phyloP scores from a whole-genome alignment of 2,329 filamentous ascomycete species.

The Penicillium occitanis region DNA sequence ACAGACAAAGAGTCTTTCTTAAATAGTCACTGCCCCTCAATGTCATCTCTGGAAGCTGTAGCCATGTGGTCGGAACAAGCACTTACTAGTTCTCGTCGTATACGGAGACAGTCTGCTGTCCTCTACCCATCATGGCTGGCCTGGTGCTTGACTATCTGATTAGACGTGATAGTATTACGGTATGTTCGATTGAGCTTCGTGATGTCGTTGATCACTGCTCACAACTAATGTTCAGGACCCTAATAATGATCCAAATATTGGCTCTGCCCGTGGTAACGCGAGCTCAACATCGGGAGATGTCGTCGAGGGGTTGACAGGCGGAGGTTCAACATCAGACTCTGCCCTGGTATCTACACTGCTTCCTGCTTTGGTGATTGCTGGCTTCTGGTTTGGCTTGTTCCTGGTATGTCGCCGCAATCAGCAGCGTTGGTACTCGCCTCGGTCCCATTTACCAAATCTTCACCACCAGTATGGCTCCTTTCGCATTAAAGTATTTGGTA shows the following conservation, averaged over 20 bases:
- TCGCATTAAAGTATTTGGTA: conserved; percentile 17
- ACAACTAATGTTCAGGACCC: conserved; percentile 31
- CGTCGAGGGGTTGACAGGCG: conserved; percentile 28
- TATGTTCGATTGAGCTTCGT: not conserved
- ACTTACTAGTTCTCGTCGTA: not conserved
- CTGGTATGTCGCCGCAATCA: conserved; percentile 48
- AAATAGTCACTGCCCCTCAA: conserved; percentile 7
- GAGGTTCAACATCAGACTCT: conserved; percentile 51
- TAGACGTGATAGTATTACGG: conserved; percentile 17
- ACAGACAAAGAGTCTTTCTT: not conserved
- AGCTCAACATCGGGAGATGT: conserved; percentile 36
- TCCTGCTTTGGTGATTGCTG: conserved; percentile 47
- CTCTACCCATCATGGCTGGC: conserved; percentile 17
- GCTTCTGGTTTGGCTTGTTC: conserved; percentile 47
- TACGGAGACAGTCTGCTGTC: not conserved
- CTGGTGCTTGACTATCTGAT: not conserved
- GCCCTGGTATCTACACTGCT: conserved; percentile 51
- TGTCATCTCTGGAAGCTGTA: not conserved
- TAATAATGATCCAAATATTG: conserved; percentile 43
- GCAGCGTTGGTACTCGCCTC: conserved; percentile 48
- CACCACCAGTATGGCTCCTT: conserved; percentile 38
- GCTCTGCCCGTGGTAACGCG: conserved; percentile 42
- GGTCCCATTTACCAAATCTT: conserved; percentile 44
- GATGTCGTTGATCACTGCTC: not conserved
- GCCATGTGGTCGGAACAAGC: not conserved